phyloP scores from a whole-genome alignment of 805 yeast genomes.

The Myxozyma melibiosi region DNA sequence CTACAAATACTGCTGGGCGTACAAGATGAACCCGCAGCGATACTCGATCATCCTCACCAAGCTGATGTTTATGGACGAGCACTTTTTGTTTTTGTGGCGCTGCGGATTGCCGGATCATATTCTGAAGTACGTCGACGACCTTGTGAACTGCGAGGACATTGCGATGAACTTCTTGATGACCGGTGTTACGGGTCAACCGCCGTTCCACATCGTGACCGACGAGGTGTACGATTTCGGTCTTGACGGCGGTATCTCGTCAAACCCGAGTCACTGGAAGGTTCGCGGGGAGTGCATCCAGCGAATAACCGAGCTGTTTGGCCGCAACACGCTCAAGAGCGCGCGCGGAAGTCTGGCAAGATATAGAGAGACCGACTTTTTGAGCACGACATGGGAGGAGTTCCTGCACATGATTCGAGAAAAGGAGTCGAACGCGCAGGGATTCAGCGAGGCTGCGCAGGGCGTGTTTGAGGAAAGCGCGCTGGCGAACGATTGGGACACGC shows the following conservation, averaged over 20 bases:
- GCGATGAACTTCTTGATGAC: slow-evolving; percentile 32
- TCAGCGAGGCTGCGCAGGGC: slow-evolving; percentile 9
- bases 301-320: slow-evolving; percentile 24
- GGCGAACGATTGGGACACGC: slow-evolving; percentile 18
- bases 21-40: slow-evolving; percentile 23
- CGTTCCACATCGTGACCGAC: slow-evolving; percentile 27
- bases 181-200: slow-evolving; percentile 25
- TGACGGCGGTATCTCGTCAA: slow-evolving; percentile 31
- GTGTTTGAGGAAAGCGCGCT: slow-evolving; percentile 9
- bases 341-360: slow-evolving; percentile 23
- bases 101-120: slow-evolving; percentile 32
- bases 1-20: slow-evolving; percentile 31
- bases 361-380: slow-evolving; percentile 28
- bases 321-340: slow-evolving; percentile 21
- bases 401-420: slow-evolving; percentile 21
- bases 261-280: slow-evolving; percentile 23
- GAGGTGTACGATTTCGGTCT: slow-evolving; percentile 34
- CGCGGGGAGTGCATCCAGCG: slow-evolving; percentile 28
- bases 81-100: slow-evolving; percentile 32
- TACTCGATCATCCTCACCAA: slow-evolving; percentile 33
- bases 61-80: slow-evolving; percentile 34
- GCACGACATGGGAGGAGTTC: slow-evolving; percentile 32
- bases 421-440: slow-evolving; percentile 16
- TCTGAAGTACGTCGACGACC: slow-evolving; percentile 31
- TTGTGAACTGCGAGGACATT: slow-evolving; percentile 32